These are phyloP conservation scores for Oenanthe javanica DNA, from an alignment of 140 eudicot species.

Conservation along the genomic window DNA sequence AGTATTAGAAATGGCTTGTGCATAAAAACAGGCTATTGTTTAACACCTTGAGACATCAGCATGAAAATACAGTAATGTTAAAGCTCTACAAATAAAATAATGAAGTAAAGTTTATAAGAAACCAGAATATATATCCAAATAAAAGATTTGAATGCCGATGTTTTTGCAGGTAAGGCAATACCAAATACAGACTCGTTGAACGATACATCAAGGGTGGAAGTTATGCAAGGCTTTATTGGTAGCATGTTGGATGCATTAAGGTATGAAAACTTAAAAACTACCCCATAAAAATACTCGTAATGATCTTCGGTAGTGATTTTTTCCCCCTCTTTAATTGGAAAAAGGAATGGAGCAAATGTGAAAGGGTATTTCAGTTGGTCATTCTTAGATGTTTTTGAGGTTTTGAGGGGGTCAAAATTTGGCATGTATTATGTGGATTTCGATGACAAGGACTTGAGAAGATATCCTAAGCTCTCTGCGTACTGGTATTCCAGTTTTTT, in stretches of 20 bases:
- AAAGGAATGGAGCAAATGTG: not conserved
- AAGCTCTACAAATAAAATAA: not conserved
- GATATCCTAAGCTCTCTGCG: conserved; percentile 12
- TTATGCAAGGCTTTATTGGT: conserved; percentile 11
- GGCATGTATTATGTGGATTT: conserved; percentile 12
- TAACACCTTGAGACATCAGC: not conserved
- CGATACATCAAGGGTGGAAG: conserved; percentile 3
- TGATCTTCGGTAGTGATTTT: not conserved
- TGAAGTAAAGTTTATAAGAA: not conserved
- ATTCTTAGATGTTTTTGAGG: not conserved
- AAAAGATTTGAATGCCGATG: not conserved
- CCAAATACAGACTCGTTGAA: conserved; percentile 1
- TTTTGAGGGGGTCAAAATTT: not conserved
- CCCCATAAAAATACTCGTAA: not conserved
- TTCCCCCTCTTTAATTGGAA: not conserved
- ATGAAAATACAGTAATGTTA: not conserved
- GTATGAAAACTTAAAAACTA: not conserved
- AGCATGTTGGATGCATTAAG: conserved; percentile 7
- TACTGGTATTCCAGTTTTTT: conserved; percentile 9
- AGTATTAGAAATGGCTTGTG: not conserved
- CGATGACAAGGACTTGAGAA: not conserved
- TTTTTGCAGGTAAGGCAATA: conserved; percentile 4
- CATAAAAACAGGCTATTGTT: not conserved
- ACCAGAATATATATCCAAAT: not conserved
- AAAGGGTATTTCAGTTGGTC: conserved; percentile 12